Evolutionary conservation across 331 rosid genomes (phyloP).

Genomic region (Stylosanthes scabra): DNA sequence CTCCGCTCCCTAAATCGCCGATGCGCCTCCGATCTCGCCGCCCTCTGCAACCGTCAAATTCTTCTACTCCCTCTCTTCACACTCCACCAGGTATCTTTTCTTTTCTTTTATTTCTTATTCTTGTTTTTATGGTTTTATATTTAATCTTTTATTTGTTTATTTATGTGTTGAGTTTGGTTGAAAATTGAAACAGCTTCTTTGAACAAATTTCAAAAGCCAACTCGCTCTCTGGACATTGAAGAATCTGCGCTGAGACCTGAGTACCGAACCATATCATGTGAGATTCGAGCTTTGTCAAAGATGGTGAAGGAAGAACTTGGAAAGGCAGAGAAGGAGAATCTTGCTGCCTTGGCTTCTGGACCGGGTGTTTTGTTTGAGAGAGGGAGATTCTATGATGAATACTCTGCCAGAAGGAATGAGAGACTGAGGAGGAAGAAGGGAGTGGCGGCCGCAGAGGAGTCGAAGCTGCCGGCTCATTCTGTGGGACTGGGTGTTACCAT

Average conservation of each 20-base stretch:
- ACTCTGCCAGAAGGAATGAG: conserved; percentile 89
- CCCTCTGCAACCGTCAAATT: conserved; percentile 48
- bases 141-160: not conserved
- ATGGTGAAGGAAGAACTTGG: conserved; percentile 68
- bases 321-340: conserved; percentile 30
- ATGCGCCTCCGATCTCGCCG: conserved; percentile 59
- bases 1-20: conserved; percentile 81
- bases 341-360: not conserved
- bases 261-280: conserved; percentile 74
- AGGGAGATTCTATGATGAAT: conserved; percentile 81
- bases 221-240: conserved; percentile 38
- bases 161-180: too few relatives aligned
- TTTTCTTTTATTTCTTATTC: not conserved
- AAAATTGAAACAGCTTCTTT: conserved; percentile 59
- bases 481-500: conserved; percentile 78
- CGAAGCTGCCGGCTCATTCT: conserved; percentile 11
- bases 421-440: conserved; percentile 74
- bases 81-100: conserved; percentile 67
- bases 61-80: conserved; percentile 50
- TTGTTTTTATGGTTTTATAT: not conserved
- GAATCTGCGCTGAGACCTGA: conserved; percentile 73
- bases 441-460: conserved; percentile 34
- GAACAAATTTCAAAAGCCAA: conserved; percentile 55
- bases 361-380: conserved; percentile 60
- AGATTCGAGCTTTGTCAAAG: conserved; percentile 61